phyloP scores from a whole-genome alignment of 805 yeast genomes.

The Starmerella davenportii region DNA sequence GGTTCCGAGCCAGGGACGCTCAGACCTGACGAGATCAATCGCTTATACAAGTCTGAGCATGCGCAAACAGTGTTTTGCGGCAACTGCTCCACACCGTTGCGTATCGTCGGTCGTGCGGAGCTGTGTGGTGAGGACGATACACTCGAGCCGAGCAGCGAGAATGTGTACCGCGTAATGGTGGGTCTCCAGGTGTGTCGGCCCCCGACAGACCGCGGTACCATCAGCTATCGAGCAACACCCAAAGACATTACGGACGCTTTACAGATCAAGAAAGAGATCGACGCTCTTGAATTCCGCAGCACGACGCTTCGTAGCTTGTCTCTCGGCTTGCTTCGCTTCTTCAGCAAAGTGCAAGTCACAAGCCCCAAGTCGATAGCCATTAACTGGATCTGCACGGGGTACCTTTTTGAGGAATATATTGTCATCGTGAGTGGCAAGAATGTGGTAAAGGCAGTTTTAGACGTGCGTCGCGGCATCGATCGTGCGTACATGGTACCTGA shows the following conservation, averaged over 20 bases:
- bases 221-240: slow-evolving; percentile 3
- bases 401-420: slow-evolving; percentile 3
- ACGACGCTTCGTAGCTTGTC: neutral
- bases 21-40: neutral
- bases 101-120: neutral
- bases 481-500: neutral
- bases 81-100: neutral
- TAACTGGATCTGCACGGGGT: slow-evolving; percentile 1
- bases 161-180: neutral
- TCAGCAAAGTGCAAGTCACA: neutral
- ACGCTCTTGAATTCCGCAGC: neutral
- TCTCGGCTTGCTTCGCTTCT: slow-evolving; percentile 5
- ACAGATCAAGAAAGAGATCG: neutral
- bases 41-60: neutral
- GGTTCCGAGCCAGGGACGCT: neutral
- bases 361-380: neutral
- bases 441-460: slow-evolving; percentile 1
- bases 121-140: neutral
- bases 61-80: neutral
- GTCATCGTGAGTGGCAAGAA: neutral
- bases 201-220: neutral
- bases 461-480: neutral
- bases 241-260: slow-evolving; percentile 3
- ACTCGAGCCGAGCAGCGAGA: too few species aligned
- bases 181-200: neutral